A percentile compares a stretch with the other conserved stretches of the same genome.
Evolutionary conservation across 345 rosid species (phyloP).

Genomic region (Lepidium sativum): DNA sequence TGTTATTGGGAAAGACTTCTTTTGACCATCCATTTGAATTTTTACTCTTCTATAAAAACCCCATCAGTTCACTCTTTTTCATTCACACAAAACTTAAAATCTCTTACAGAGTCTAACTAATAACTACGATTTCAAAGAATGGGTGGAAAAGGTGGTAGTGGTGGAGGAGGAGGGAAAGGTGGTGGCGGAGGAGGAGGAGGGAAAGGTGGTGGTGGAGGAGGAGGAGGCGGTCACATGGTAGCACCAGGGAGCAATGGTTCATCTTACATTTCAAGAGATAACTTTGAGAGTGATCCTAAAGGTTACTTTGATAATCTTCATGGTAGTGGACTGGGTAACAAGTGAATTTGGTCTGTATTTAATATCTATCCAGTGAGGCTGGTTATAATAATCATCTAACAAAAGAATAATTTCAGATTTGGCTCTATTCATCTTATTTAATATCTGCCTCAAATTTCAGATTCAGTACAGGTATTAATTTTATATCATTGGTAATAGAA

Average conservation of each 20-base stretch:
- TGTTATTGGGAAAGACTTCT: not conserved
- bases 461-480: too few species aligned
- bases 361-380: not conserved
- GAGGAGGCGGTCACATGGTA: slow-evolving; percentile 17
- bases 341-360: not conserved
- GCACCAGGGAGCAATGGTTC: slow-evolving; percentile 20
- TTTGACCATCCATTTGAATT: not conserved
- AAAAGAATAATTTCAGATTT: not conserved
- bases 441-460: not conserved
- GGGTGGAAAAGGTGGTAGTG: slow-evolving; percentile 23
- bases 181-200: not conserved
- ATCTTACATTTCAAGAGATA: slow-evolving; percentile 21
- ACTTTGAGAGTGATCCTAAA: slow-evolving; percentile 24
- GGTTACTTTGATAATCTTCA: slow-evolving; percentile 21
- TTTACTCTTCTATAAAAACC: not conserved
- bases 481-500: not conserved
- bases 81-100: not conserved
- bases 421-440: not conserved
- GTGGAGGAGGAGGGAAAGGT: not conserved
- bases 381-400: not conserved
- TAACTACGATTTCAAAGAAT: not conserved
- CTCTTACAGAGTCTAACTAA: not conserved
- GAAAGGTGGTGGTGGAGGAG: not conserved
- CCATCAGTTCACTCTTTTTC: not conserved
- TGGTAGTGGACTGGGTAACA: slow-evolving; percentile 16